phyloP scores from a whole-genome alignment of 805 yeast species.

The Wickerhamiella brachini region DNA sequence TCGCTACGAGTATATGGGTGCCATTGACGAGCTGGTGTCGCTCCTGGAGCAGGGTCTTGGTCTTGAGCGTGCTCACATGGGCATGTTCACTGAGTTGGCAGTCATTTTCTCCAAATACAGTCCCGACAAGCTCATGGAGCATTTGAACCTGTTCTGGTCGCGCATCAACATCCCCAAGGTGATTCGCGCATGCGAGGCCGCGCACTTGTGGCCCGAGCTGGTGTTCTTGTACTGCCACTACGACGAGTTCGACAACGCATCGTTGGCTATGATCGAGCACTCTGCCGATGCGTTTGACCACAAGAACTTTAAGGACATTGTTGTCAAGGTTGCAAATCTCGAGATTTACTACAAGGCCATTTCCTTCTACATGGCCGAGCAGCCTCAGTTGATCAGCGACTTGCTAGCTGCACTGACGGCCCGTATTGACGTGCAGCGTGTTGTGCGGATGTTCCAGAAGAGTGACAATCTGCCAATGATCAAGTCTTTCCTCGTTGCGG shows the following conservation, averaged over 20 bases:
- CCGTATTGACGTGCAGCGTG: constrained; percentile 86
- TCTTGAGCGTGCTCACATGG: constrained; percentile 98
- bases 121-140: constrained; percentile 88
- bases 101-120: constrained; percentile 78
- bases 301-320: constrained; percentile 80
- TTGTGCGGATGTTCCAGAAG: constrained; percentile 84
- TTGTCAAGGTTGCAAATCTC: constrained; percentile 87
- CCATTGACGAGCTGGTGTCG: constrained; percentile 80
- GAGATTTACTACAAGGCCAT: constrained; percentile 96
- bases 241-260: constrained; percentile 99
- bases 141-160: constrained; percentile 94
- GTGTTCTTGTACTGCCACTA: constrained; percentile 94
- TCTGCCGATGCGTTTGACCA: constrained; percentile 91
- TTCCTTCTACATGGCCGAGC: constrained; percentile 83
- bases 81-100: constrained; percentile 96
- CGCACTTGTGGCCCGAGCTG: constrained; percentile 93
- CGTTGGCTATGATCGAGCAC: constrained; percentile 89
- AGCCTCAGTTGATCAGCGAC: constrained; percentile 82
- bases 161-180: constrained; percentile 96
- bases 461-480: constrained; percentile 93
- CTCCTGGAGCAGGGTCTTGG: constrained; percentile 92
- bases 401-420: constrained; percentile 72
- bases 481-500: constrained; percentile 87
- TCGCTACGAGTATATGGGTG: constrained; percentile 80
- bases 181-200: constrained; percentile 79